Base-by-base conservation (phyloP, 495 filamentous ascomycete species). In the Trichoderma reesei region DNA sequence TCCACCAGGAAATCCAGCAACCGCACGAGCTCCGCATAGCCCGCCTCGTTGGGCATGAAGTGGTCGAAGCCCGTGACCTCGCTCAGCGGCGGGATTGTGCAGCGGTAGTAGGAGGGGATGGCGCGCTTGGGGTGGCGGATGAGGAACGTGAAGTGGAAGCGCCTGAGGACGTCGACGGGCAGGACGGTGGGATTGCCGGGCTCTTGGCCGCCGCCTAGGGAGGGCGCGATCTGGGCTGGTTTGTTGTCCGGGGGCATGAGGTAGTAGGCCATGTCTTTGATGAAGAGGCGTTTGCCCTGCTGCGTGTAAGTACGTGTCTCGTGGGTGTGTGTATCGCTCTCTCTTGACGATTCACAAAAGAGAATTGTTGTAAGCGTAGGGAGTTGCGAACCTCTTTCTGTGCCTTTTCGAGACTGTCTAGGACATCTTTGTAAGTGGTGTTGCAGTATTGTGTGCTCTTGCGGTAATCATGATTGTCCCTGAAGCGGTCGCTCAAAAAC, bases 261-360 rank as follows among this genome's bases (percentile, higher is more conserved):
- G 72, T 97, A 96, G 73, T 97, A 86, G 42, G 88, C 83, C 71
- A 98, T 98, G 74, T 98, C 94, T 74, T 98, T 98, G 83, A 98
- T 94, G 80, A 98, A 96, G 68, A 96, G 74, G 64, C 94, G 88
- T 77, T 96, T 96, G 68, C 80, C 82, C 85, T 88, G 68, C 41
- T 39, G 26, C 60, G 51, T 64, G 67, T 65, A 62, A 61, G 64
- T 33, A 20, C 26, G 26, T 26, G 26, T 26, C 0, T 26, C 26
- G 26, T 26, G 26, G 26, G 26, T 26, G 26, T 26, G 44, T 16
- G 44, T 18, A n/a, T 48, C 16, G n/a, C 11, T 11, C n/a, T 18
- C 44, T 18, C 16, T 18, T 26, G 44, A 18, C 20, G 41, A 5
- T 4, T 44, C 41, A 44, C 16, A 48, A 48, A 18, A 4, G 3